phyloP scores from a whole-genome alignment of 495 filamentous ascomycete species.

The Aspergillus sclerotioniger region DNA sequence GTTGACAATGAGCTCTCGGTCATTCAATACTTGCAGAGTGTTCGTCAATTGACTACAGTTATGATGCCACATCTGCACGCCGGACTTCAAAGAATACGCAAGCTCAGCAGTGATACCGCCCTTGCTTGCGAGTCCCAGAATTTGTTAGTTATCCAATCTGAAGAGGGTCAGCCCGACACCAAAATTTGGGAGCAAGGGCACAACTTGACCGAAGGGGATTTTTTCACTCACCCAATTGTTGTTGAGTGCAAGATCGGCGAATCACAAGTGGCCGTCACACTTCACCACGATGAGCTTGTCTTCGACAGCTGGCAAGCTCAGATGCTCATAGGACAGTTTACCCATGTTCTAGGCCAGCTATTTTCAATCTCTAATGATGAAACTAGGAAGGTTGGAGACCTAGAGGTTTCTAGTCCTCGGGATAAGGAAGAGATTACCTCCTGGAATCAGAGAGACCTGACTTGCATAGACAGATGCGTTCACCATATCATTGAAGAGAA shows the following conservation, averaged over 20 bases:
- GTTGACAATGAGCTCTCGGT: slow-evolving; percentile 38
- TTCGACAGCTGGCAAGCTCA: slow-evolving; percentile 38
- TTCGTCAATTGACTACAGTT: slow-evolving; percentile 42
- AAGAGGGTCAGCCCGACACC: slow-evolving; percentile 25
- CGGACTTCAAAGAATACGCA: slow-evolving; percentile 43
- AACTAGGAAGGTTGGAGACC: slow-evolving; percentile 24
- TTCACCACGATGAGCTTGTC: slow-evolving; percentile 39
- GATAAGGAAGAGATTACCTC: slow-evolving; percentile 33
- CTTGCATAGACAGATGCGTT: slow-evolving; percentile 40
- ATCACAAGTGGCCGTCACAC: slow-evolving; percentile 27
- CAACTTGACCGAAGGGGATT: slow-evolving; percentile 42
- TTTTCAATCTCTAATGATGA: slow-evolving; percentile 28
- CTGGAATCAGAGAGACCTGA: slow-evolving; percentile 33
- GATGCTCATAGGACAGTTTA: slow-evolving; percentile 33
- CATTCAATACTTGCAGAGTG: slow-evolving; percentile 37
- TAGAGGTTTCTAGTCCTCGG: slow-evolving; percentile 34
- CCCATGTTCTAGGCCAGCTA: slow-evolving; percentile 35
- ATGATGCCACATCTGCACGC: slow-evolving; percentile 52
- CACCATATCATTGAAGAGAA: slow-evolving; percentile 44
- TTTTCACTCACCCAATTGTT: slow-evolving; percentile 51
- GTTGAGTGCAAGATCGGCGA: slow-evolving; percentile 43
- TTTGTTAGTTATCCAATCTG: slow-evolving; percentile 55
- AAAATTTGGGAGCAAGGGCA: slow-evolving; percentile 46
- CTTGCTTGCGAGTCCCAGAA: slow-evolving; percentile 64
- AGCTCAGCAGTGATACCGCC: slow-evolving; percentile 35